Evolutionary conservation across 2,329 filamentous ascomycete species (phyloP).

Genomic region (Clonostachys solani): DNA sequence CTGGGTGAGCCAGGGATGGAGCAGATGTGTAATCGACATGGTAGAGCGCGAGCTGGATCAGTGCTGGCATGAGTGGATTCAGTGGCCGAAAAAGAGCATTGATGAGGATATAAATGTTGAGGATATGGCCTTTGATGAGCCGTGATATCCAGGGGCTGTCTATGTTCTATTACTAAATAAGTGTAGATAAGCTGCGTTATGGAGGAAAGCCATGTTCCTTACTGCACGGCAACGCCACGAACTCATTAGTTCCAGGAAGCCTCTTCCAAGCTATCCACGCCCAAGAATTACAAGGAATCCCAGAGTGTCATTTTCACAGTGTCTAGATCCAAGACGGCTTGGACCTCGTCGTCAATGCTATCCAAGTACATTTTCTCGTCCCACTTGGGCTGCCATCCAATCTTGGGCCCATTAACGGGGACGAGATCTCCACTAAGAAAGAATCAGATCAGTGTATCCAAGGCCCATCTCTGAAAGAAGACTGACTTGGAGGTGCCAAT

Average conservation of each 20-base stretch:
- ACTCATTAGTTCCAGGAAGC: too few species aligned
- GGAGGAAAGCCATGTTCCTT: too few species aligned
- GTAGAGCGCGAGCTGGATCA: constrained; percentile 4
- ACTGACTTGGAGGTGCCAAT: constrained; percentile 18
- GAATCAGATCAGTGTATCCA: not conserved
- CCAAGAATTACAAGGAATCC: too few species aligned
- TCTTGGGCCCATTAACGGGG: constrained; percentile 8
- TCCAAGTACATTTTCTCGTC: constrained; percentile 12
- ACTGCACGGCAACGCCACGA: too few species aligned
- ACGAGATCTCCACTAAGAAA: constrained; percentile 7
- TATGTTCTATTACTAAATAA: too few species aligned
- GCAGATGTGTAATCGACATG: constrained; percentile 6
- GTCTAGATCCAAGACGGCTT: constrained; percentile 13
- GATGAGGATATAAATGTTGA: constrained; percentile 7
- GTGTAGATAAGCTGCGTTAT: too few species aligned
- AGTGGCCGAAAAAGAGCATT: constrained; percentile 9
- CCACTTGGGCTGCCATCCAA: constrained; percentile 22
- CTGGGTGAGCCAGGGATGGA: constrained; percentile 9
- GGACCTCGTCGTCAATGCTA: constrained; percentile 17
- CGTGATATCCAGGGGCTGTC: too few species aligned
- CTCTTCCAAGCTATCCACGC: too few species aligned
- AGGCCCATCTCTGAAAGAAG: not conserved
- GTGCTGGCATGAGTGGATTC: constrained; percentile 3
- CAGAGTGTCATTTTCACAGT: not conserved
- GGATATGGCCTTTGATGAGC: constrained; percentile 1